Evolutionary conservation across 2,329 filamentous ascomycete species (phyloP), one percentile per base, ranked within the genome.

Genomic region (Delphinella strobiligena): DNA sequence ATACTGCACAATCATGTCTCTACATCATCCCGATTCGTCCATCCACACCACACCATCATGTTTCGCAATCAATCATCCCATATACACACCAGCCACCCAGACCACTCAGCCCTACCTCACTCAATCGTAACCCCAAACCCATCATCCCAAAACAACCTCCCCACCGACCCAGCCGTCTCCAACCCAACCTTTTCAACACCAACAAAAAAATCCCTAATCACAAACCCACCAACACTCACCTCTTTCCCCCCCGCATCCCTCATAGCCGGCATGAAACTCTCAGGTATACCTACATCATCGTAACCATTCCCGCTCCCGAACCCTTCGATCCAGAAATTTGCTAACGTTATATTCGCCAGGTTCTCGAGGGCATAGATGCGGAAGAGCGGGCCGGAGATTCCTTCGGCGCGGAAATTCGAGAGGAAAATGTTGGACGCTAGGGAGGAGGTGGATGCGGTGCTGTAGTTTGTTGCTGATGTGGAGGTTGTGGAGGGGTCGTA

Each of bases 231-330:
- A 4, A 38, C 36, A 33, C 18, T 38, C 3, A 38, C 14, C 22
- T 38, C 33, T 4, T 32, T 33, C 4, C 36, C 36, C 10, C 14
- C 19, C 4, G 3, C 30, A 10, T 38, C 36, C 4, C n/a, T 33
- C 36, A 38, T 38, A 2, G 18, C 18, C 4, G 36, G 36, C 36
- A 38, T 38, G 14, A 38, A 38, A 17, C 36, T 38, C 18, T 38
- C 30, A 11, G 36, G 27, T 4, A 38, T 38, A 3, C 36, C 36
- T 4, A 38, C 18, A 2, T 17, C 10, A 5, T 38, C 30, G 19
- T 32, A 38, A 3, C 36, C 36, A 17, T 18, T n/a, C 8, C 36
- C 31, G 19, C 36, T 15, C 15, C 36, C 36, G 12, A 38, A 38
- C 14, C 33, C 36, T 18, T 38, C 36, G 5, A 38, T 24, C 36